Base-by-base conservation (phyloP, 2,329 filamentous ascomycete genomes). In the Fonsecaea pedrosoi region DNA sequence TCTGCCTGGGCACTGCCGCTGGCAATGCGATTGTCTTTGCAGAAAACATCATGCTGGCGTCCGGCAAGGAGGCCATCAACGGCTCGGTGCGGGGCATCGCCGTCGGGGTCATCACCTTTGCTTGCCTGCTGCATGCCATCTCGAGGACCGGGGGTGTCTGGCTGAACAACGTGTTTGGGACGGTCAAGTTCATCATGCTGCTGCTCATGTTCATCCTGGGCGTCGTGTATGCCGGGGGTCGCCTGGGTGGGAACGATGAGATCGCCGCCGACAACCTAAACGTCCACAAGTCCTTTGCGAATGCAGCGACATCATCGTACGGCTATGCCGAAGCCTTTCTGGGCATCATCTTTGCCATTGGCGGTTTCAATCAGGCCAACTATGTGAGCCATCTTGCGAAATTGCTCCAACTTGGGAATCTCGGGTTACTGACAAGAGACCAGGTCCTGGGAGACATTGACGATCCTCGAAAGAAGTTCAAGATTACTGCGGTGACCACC, bases 131-230 rank as follows among this genome's bases (percentile, higher is more conserved):
- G 1, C 84, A 87, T 66, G 79, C 75, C 2, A 73, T 77, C 34
- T 85, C 82, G 53, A 77, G 85, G 32, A 76, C 80, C 7, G 83
- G 82, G 2, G 85, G 85, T 1, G 84, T 86, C 53, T 72, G 77
- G 25, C 71, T 86, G 30, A 85, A 84, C 72, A 86, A 86, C 67
- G 30, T 79, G n/a, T 76, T 86, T 37, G 84, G 84, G 3, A 73
- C 81, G 2, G 70, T 84, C 65, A 87, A 87, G 69, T 73, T 85
- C 2, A 70, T 76, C 54, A 79, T 85, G 1, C 77, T 87, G 1
- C 62, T 85, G 1, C 74, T 81, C 9, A 82, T 86, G 56, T 75
- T 81, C 42, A 65, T 73, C 8, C 73, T 78, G 21, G 81, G 78
- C 9, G 75, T 80, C 58, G 72, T 71, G 34, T 72, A 71, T n/a